These are phyloP conservation scores for Adenanthera pavonina DNA, from an alignment of 306 rosid species.

Conservation along the genomic window DNA sequence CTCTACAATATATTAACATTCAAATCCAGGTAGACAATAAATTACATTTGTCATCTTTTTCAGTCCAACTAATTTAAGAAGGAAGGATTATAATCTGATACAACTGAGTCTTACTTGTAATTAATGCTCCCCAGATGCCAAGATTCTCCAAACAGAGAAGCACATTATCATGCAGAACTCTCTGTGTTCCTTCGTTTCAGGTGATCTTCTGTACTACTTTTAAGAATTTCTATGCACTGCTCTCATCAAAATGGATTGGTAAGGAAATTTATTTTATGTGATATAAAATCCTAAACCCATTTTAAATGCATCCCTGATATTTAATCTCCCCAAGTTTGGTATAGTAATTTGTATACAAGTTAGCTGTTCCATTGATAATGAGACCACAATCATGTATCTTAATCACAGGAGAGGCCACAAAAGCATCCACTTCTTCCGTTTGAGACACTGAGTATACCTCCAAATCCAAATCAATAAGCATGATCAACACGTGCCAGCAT, in stretches of 20 bases:
- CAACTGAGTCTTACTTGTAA: conserved; percentile 60
- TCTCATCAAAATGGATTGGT: conserved; percentile 42
- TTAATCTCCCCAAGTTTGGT: conserved; percentile 62
- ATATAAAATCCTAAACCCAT: conserved; percentile 37
- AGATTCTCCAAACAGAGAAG: conserved; percentile 68
- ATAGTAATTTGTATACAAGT: conserved; percentile 37
- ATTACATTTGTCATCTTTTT: not conserved
- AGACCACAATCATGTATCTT: conserved; percentile 57
- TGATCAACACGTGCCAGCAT: conserved; percentile 13
- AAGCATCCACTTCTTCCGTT: conserved; percentile 58
- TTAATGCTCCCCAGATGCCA: conserved; percentile 82
- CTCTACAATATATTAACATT: not conserved
- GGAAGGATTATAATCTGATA: conserved; percentile 28
- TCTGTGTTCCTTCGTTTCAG: conserved; percentile 65
- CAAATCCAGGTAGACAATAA: conserved; percentile 4
- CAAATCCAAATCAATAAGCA: conserved; percentile 36
- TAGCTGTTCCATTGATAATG: conserved; percentile 41
- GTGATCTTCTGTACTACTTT: conserved; percentile 51
- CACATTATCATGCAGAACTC: conserved; percentile 74
- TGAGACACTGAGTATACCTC: conserved; percentile 78
- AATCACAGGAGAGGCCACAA: conserved; percentile 68
- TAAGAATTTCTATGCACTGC: conserved; percentile 68
- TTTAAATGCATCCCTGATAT: conserved; percentile 62
- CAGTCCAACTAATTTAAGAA: conserved; percentile 30
- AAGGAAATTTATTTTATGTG: conserved; percentile 27